A percentile compares a stretch with the other conserved stretches of the same genome.
phyloP scores from a whole-genome alignment of 805 yeast species.

The Wickerhamomyces bisporus region DNA sequence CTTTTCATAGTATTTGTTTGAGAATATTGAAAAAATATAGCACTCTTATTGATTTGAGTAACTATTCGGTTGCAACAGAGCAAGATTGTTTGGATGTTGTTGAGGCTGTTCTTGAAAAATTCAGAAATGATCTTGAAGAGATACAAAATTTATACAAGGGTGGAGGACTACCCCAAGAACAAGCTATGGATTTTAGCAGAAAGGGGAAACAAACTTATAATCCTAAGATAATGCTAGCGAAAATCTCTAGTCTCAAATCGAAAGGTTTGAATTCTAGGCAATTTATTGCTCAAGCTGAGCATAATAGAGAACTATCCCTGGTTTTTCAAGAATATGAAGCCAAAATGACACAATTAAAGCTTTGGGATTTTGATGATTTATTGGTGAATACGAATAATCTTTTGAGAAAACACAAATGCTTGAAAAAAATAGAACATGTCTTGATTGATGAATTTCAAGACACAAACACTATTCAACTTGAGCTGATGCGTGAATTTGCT shows the following conservation, averaged over 20 bases:
- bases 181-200: slow-evolving; percentile 9
- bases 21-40: slow-evolving; percentile 56
- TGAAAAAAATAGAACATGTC: slow-evolving; percentile 50
- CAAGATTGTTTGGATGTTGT: slow-evolving; percentile 49
- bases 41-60: slow-evolving; percentile 35
- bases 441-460: slow-evolving; percentile 95
- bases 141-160: slow-evolving; percentile 2
- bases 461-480: slow-evolving; percentile 72
- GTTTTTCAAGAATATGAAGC: slow-evolving; percentile 52
- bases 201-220: slow-evolving; percentile 26
- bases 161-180: neutral
- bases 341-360: slow-evolving; percentile 34
- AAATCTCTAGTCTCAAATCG: slow-evolving; percentile 54
- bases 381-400: slow-evolving; percentile 51
- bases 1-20: slow-evolving; percentile 83
- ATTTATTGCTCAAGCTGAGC: slow-evolving; percentile 24
- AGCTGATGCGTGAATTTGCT: slow-evolving; percentile 53
- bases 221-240: slow-evolving; percentile 31
- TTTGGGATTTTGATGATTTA: slow-evolving; percentile 83
- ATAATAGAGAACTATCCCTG: slow-evolving; percentile 28
- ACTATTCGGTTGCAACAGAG: slow-evolving; percentile 58
- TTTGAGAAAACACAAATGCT: slow-evolving; percentile 25
- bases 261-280: slow-evolving; percentile 41
- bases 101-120: slow-evolving; percentile 31
- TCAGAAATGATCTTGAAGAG: slow-evolving; percentile 3